Conservation (phyloP, 768 basidiomycete genomes). For the Termitomyces sp. region DNA sequence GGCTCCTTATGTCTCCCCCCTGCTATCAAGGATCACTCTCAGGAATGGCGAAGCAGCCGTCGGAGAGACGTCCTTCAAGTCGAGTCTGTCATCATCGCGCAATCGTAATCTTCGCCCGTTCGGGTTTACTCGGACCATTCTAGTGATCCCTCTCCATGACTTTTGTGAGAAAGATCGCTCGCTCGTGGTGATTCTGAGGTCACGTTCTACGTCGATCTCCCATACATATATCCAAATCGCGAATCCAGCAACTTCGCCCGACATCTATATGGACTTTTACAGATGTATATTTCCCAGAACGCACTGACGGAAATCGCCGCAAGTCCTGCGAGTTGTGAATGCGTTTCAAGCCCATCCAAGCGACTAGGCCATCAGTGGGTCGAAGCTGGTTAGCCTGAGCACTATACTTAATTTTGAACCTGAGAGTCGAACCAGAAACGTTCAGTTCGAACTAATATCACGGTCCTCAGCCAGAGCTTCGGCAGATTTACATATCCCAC, state of each 20-base stretch:
- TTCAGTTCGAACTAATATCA: neutral
- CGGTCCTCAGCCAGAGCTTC: neutral
- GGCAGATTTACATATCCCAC: neutral
- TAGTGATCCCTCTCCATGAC: too few species aligned
- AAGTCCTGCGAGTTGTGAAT: neutral
- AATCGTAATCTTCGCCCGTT: neutral
- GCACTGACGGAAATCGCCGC: neutral
- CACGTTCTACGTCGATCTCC: too few species aligned
- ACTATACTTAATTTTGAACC: neutral
- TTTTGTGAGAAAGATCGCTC: neutral
- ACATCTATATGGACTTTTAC: neutral
- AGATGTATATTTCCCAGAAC: neutral
- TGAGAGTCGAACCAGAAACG: neutral
- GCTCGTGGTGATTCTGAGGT: too few species aligned
- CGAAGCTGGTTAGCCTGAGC: neutral
- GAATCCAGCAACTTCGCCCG: neutral
- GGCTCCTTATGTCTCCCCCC: neutral
- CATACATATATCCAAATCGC: neutral
- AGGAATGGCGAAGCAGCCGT: neutral
- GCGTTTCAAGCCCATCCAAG: neutral
- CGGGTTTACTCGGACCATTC: too few species aligned
- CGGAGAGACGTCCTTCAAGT: neutral
- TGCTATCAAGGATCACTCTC: neutral
- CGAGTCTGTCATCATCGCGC: neutral
- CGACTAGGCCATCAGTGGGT: too few species aligned